Conservation (phyloP, 192 early-diverging fungal genomes). For the Paraglomus occultum region DNA sequence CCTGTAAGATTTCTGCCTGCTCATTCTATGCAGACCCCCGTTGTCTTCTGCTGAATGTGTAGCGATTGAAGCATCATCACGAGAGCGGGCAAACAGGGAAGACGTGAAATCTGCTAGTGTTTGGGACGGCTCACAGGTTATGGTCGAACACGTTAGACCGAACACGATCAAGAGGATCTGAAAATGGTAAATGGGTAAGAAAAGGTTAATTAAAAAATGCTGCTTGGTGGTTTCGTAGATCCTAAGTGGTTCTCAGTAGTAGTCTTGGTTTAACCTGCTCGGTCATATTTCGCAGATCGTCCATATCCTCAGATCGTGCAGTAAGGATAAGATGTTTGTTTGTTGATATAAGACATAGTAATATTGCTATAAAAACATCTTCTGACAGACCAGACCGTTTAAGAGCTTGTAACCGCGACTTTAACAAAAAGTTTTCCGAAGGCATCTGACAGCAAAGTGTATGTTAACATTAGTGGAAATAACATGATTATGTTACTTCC, state of each 20-base stretch:
- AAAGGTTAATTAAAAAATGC: no score
- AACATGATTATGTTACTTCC: no score
- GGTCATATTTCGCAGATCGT: slow-evolving; percentile 46
- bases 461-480: no score
- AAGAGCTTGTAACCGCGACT: slow-evolving; percentile 42
- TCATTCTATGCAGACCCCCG: neutral
- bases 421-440: slow-evolving; percentile 45
- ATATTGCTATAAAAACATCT: slow-evolving; percentile 54
- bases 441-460: slow-evolving; percentile 16
- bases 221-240: no score
- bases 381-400: slow-evolving; percentile 48
- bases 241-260: no score
- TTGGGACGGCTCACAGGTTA: slow-evolving; percentile 22
- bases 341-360: slow-evolving; percentile 50
- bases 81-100: slow-evolving; percentile 15
- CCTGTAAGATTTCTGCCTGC: slow-evolving; percentile 10
- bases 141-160: slow-evolving; percentile 10
- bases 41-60: neutral
- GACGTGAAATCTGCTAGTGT: slow-evolving; percentile 12
- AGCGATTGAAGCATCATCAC: slow-evolving; percentile 2
- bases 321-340: slow-evolving; percentile 53
- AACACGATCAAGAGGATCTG: slow-evolving; percentile 18
- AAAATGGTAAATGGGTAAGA: neutral
- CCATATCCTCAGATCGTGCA: slow-evolving; percentile 35
- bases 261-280: slow-evolving; percentile 39